These are phyloP conservation scores for Suaeda aralocaspica DNA, from an alignment of 148 eudicot genomes.

Conservation along the genomic window DNA sequence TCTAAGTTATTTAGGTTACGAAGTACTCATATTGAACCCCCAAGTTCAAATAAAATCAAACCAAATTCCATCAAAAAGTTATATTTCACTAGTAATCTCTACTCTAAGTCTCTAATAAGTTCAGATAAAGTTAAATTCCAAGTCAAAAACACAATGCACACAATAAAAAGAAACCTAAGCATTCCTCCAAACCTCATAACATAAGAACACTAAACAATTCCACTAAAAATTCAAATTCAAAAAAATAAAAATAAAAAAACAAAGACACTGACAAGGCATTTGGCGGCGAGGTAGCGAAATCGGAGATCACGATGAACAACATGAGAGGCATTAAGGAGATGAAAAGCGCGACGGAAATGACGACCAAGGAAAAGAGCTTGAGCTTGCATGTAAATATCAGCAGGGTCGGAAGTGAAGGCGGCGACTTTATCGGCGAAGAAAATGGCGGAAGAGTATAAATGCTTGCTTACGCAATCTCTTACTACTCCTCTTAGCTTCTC, in stretches of 20 bases:
- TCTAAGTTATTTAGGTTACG: too few species aligned
- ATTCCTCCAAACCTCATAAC: too few species aligned
- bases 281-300: conserved; percentile 94
- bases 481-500: conserved; percentile 85
- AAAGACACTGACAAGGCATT: conserved; percentile 65
- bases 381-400: conserved; percentile 93
- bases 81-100: too few species aligned
- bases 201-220: too few species aligned
- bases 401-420: conserved; percentile 72
- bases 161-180: too few species aligned
- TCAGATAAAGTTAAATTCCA: too few species aligned
- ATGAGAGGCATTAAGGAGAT: conserved; percentile 87
- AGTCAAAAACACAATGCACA: too few species aligned
- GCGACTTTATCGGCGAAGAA: conserved; percentile 95
- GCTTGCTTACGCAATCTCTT: conserved; percentile 89
- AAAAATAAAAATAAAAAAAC: neutral
- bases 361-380: conserved; percentile 93
- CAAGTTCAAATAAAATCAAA: too few species aligned
- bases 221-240: too few species aligned
- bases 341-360: conserved; percentile 89
- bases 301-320: conserved; percentile 88
- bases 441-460: conserved; percentile 87
- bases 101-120: too few species aligned
- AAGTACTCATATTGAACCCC: too few species aligned
- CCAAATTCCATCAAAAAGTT: too few species aligned